Evolutionary conservation across 306 rosid species (phyloP), one percentile per base, ranked within the genome.

Genomic region (Lathyrus oleraceus): DNA sequence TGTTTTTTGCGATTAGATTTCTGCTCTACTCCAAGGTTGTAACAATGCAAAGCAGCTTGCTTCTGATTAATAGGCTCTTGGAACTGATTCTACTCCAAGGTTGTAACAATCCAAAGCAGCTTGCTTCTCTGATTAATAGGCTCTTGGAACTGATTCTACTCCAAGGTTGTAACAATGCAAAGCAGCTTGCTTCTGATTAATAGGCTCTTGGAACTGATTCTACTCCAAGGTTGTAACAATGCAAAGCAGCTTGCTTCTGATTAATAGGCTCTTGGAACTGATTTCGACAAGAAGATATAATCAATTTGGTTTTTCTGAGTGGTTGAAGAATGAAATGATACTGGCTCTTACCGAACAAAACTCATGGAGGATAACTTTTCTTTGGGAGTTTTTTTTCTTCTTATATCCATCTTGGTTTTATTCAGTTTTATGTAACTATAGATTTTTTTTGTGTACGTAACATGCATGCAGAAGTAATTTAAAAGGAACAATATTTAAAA

Each of bases 81-180:
- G 15, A 53, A 57, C 23, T 10, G 25, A 20, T 54, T 60, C n/a
- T n/a, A n/a, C n/a, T n/a, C n/a, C n/a, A n/a, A n/a, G n/a, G n/a
- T n/a, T n/a, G n/a, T n/a, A n/a, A n/a, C n/a, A n/a, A n/a, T n/a
- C n/a, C n/a, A n/a, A n/a, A n/a, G n/a, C n/a, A n/a, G n/a, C n/a
- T n/a, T n/a, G n/a, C n/a, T n/a, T n/a, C n/a, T n/a, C n/a, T n/a
- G n/a, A n/a, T n/a, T n/a, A n/a, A n/a, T n/a, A n/a, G n/a, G n/a
- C n/a, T n/a, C n/a, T n/a, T n/a, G n/a, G n/a, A n/a, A n/a, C n/a
- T n/a, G n/a, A n/a, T n/a, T n/a, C n/a, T n/a, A n/a, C n/a, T n/a
- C n/a, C n/a, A n/a, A n/a, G n/a, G 83, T 75, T 75, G 86, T 83
- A 47, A 67, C 83, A 47, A 30, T 69, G 20, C 70, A 70, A 1